phyloP scores from a whole-genome alignment of 371 early-diverging fungal genomes.

The Actinomucor elegans region DNA sequence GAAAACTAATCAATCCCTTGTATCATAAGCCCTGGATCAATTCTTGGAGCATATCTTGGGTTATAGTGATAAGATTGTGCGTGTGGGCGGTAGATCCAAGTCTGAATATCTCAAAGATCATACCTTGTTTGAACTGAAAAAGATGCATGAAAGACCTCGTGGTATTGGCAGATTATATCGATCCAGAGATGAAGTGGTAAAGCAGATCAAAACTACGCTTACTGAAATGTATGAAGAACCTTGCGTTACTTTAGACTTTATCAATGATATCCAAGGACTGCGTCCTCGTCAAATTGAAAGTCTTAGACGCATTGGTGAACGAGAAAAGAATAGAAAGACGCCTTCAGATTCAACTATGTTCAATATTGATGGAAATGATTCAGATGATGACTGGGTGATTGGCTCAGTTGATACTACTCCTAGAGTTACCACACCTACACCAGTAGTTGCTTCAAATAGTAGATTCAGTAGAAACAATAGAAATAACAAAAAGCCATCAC shows the following conservation, averaged over 20 bases:
- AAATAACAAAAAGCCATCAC: background rate
- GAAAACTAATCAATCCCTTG: background rate
- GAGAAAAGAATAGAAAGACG: slow-evolving; percentile 26
- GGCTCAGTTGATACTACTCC: slow-evolving; percentile 17
- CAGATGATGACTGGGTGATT: slow-evolving; percentile 41
- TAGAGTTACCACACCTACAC: background rate
- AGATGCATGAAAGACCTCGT: slow-evolving; percentile 26
- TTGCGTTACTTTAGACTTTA: slow-evolving; percentile 44
- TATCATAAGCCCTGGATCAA: slow-evolving; percentile 62
- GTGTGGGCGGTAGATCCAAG: slow-evolving; percentile 65
- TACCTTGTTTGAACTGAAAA: slow-evolving; percentile 50
- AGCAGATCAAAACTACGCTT: slow-evolving; percentile 33
- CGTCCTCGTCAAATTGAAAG: slow-evolving; percentile 41
- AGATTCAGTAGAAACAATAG: background rate
- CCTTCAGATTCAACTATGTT: slow-evolving; percentile 4
- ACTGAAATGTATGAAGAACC: slow-evolving; percentile 53
- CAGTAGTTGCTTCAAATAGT: background rate
- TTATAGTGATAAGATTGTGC: slow-evolving; percentile 51
- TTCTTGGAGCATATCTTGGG: slow-evolving; percentile 60
- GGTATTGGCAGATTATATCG: slow-evolving; percentile 32
- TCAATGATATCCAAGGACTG: slow-evolving; percentile 36
- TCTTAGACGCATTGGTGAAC: slow-evolving; percentile 33
- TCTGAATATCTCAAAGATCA: slow-evolving; percentile 40
- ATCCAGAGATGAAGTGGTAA: slow-evolving; percentile 37
- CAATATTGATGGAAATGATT: slow-evolving; percentile 21